A percentile compares a stretch with the other conserved stretches of the same genome.
Evolutionary conservation across 768 basidiomycete genomes (phyloP).

Genomic region (Boletus speciosus): DNA sequence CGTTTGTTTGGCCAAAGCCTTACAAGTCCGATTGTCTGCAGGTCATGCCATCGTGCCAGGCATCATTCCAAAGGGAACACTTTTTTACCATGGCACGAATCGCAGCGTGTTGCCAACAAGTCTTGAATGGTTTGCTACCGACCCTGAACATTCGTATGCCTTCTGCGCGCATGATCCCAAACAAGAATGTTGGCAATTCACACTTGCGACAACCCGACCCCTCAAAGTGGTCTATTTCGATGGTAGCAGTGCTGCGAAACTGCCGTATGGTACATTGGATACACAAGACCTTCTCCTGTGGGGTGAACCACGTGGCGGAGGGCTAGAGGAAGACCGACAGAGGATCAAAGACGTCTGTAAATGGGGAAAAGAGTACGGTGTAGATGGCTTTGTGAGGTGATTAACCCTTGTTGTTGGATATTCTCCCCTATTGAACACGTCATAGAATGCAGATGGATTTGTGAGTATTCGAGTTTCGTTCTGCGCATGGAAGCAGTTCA

Average conservation of each 20-base stretch:
- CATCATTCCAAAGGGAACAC: conserved; percentile 30
- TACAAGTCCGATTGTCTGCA: neutral
- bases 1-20: neutral
- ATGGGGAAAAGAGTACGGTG: conserved; percentile 30
- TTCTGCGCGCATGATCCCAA: conserved; percentile 29
- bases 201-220: conserved; percentile 23
- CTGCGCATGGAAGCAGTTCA: too few species aligned
- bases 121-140: conserved; percentile 32
- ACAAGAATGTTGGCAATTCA: conserved; percentile 30
- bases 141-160: conserved; percentile 35
- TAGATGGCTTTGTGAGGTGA: conserved; percentile 37
- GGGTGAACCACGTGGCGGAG: conserved; percentile 23
- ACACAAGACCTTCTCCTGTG: conserved; percentile 35
- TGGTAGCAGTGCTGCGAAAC: conserved; percentile 7
- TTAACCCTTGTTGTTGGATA: conserved; percentile 19
- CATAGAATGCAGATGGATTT: conserved; percentile 42
- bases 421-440: conserved; percentile 10
- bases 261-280: conserved; percentile 27
- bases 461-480: conserved; percentile 27
- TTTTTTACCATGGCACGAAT: conserved; percentile 31
- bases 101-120: conserved; percentile 16
- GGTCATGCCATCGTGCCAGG: conserved; percentile 27
- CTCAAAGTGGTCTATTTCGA: conserved; percentile 34
- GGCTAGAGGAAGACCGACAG: conserved; percentile 16
- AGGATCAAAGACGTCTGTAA: conserved; percentile 30